These are phyloP conservation scores for Boletus bicolor DNA, from an alignment of 768 basidiomycete genomes.

Conservation along the genomic window DNA sequence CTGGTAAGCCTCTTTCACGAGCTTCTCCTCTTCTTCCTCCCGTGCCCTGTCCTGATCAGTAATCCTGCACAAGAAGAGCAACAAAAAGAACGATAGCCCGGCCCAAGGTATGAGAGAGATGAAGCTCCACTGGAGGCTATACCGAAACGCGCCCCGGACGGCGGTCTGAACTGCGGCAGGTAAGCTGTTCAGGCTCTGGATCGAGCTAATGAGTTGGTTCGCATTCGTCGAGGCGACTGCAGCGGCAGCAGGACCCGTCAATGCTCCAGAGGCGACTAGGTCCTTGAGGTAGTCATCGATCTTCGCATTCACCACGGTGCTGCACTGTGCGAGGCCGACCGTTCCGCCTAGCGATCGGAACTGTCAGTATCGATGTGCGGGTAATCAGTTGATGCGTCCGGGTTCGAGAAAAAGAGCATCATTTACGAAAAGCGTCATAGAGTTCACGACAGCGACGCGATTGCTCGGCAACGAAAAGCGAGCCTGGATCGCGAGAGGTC, in stretches of 20 bases:
- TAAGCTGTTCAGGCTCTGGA: background rate
- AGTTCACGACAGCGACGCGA: background rate
- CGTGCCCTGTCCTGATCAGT: background rate
- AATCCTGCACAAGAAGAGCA: background rate
- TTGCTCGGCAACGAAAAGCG: background rate
- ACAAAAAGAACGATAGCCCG: slow-evolving; percentile 26
- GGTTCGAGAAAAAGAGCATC: background rate
- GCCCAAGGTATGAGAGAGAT: slow-evolving; percentile 42
- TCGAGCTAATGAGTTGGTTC: background rate
- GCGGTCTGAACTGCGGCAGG: background rate
- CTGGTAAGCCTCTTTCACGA: background rate
- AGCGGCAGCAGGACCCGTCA: background rate
- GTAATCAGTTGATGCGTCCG: background rate
- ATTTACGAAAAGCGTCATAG: background rate
- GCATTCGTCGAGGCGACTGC: background rate
- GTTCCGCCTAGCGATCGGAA: background rate
- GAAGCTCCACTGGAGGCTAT: slow-evolving; percentile 21
- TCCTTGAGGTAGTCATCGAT: background rate
- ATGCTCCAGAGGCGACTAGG: background rate
- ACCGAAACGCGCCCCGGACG: background rate
- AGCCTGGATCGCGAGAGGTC: background rate
- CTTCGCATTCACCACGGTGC: background rate
- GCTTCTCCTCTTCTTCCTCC: background rate
- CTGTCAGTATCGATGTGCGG: background rate
- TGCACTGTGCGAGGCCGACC: background rate